These are phyloP conservation scores for Hypoxylon sp. DNA, from an alignment of 2,329 filamentous ascomycete genomes.

Conservation along the genomic window DNA sequence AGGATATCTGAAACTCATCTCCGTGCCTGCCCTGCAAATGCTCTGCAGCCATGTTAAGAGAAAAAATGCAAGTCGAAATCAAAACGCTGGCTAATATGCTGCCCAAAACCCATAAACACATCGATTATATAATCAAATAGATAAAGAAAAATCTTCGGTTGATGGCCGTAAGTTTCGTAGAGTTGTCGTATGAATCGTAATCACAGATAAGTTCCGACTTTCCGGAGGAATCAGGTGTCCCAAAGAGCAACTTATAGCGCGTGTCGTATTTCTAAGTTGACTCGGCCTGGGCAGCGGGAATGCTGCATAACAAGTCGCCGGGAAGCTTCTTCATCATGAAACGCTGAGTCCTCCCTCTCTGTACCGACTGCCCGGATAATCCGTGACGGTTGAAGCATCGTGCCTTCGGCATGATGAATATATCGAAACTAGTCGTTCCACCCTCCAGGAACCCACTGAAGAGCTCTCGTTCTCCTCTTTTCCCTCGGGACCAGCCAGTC, in stretches of 20 bases:
- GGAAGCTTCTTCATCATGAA: background rate
- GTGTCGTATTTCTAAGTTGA: background rate
- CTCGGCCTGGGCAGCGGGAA: background rate
- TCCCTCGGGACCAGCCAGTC: background rate
- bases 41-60: slow-evolving; percentile 23
- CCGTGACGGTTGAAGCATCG: background rate
- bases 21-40: slow-evolving; percentile 33
- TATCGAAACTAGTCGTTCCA: background rate
- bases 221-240: background rate
- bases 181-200: slow-evolving; percentile 9
- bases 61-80: slow-evolving; percentile 23
- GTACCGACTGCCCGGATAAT: background rate
- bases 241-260: background rate
- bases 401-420: background rate
- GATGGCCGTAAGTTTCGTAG: slow-evolving; percentile 12
- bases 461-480: background rate
- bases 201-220: background rate
- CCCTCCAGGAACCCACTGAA: background rate
- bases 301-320: background rate
- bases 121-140: too few relatives aligned
- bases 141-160: slow-evolving; percentile 8
- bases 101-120: slow-evolving; percentile 14
- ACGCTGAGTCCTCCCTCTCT: background rate
- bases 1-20: slow-evolving; percentile 37
- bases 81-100: slow-evolving; percentile 35